Conservation (phyloP, 768 basidiomycete genomes). For the Ramaria sp. region DNA sequence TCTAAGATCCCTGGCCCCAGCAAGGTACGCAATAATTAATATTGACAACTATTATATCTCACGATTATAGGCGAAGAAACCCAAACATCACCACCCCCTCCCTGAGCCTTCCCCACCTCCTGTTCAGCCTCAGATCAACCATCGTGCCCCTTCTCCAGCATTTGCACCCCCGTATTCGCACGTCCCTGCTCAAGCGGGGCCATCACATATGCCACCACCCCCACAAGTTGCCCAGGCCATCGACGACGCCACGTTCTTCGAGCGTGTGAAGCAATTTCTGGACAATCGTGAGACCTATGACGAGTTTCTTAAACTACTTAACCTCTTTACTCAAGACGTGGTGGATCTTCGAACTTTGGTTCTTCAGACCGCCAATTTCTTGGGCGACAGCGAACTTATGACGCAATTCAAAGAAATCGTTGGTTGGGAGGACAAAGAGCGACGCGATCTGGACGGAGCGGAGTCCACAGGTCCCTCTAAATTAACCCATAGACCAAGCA, state of each 20-base stretch:
- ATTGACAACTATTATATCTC: neutral
- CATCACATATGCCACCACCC: neutral
- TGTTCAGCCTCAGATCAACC: neutral
- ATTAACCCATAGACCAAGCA: slow-evolving; percentile 28
- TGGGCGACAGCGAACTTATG: slow-evolving; percentile 67
- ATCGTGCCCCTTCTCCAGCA: neutral
- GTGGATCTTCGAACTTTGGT: slow-evolving; percentile 82
- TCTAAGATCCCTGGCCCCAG: slow-evolving; percentile 11
- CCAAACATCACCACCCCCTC: slow-evolving; percentile 16
- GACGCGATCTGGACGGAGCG: slow-evolving; percentile 24
- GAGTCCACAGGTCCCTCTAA: slow-evolving; percentile 18
- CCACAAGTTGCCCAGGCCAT: slow-evolving; percentile 6
- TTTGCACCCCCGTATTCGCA: slow-evolving; percentile 13
- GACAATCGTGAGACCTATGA: slow-evolving; percentile 73
- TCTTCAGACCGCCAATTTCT: slow-evolving; percentile 67
- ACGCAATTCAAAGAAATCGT: slow-evolving; percentile 76
- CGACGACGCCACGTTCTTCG: slow-evolving; percentile 83
- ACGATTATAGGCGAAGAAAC: slow-evolving; percentile 15
- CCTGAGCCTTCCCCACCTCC: neutral
- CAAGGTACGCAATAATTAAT: slow-evolving; percentile 15
- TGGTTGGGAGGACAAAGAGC: slow-evolving; percentile 60
- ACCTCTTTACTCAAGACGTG: slow-evolving; percentile 88
- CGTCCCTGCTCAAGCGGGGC: slow-evolving; percentile 1
- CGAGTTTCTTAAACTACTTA: slow-evolving; percentile 92
- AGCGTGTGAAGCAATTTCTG: slow-evolving; percentile 68